phyloP scores from a whole-genome alignment of 306 rosid genomes.

The Cucurbita maxima region DNA sequence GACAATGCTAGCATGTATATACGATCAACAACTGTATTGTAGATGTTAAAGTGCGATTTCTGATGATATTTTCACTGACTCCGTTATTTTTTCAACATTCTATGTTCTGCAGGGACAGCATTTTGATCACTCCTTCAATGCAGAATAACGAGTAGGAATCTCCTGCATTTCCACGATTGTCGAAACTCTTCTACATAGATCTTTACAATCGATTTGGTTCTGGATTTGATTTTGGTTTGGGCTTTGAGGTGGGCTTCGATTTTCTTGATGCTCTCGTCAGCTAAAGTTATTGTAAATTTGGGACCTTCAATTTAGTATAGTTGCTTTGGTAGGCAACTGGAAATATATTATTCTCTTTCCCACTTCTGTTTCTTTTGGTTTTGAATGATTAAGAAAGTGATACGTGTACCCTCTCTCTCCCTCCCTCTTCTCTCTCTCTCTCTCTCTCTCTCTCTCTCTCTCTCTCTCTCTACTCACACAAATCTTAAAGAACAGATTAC shows the following conservation, averaged over 20 bases:
- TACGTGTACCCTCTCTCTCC: neutral
- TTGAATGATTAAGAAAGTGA: neutral
- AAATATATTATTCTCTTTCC: neutral
- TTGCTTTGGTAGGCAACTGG: conserved; percentile 10
- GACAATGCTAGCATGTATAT: neutral
- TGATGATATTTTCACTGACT: neutral
- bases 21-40: neutral
- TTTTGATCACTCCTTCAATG: conserved; percentile 25
- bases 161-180: conserved; percentile 12
- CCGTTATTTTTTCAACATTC: neutral
- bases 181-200: conserved; percentile 14
- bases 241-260: conserved; percentile 7
- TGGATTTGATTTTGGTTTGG: conserved; percentile 10
- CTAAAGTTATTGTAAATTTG: conserved; percentile 17
- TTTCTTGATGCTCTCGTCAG: conserved; percentile 9
- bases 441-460: neutral
- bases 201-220: conserved; percentile 13
- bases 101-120: conserved; percentile 26
- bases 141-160: conserved; percentile 20
- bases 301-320: conserved; percentile 6
- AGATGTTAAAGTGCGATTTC: neutral
- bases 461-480: neutral
- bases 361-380: neutral
- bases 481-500: neutral
- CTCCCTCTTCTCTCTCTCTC: neutral